Conservation (phyloP, 2,329 filamentous ascomycete genomes). For the Alternaria longipes region DNA sequence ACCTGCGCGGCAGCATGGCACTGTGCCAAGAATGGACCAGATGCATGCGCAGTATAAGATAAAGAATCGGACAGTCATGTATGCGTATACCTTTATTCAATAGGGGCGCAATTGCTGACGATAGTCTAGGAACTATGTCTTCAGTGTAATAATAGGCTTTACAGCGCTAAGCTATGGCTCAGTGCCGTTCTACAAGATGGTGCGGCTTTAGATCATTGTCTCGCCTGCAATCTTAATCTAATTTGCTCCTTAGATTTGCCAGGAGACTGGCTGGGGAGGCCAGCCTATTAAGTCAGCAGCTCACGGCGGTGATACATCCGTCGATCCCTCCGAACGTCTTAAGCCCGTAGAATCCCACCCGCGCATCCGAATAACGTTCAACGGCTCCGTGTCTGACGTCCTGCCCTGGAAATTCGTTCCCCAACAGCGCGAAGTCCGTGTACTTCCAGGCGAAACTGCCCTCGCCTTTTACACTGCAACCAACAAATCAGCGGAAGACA, state of each 20-base stretch:
- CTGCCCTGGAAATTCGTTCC: constrained; percentile 97
- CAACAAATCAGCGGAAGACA: constrained; percentile 88
- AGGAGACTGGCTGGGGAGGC: constrained; percentile 89
- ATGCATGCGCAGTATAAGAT: constrained; percentile 70
- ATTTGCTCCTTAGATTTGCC: constrained; percentile 70
- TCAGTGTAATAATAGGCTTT: constrained; percentile 81
- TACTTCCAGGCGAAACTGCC: constrained; percentile 94
- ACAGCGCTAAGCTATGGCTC: constrained; percentile 84
- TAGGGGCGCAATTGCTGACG: constrained; percentile 8
- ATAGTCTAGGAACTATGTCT: constrained; percentile 70
- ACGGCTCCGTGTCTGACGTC: constrained; percentile 91
- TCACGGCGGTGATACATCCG: constrained; percentile 64
- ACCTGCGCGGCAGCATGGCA: constrained; percentile 40
- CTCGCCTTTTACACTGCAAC: constrained; percentile 98
- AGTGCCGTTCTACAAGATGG: constrained; percentile 89
- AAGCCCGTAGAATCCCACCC: constrained; percentile 81
- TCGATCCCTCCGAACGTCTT: constrained; percentile 78
- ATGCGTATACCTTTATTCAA: constrained; percentile 28
- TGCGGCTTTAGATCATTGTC: constrained; percentile 42
- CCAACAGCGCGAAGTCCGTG: constrained; percentile 94
- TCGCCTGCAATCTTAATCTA: not conserved
- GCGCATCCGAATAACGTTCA: constrained; percentile 94
- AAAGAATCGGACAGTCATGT: constrained; percentile 75
- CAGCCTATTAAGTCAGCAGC: constrained; percentile 85
- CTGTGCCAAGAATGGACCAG: constrained; percentile 68